These are phyloP conservation scores for Chytriomyces sp. DNA, from an alignment of 192 early-diverging fungal genomes.

Conservation along the genomic window DNA sequence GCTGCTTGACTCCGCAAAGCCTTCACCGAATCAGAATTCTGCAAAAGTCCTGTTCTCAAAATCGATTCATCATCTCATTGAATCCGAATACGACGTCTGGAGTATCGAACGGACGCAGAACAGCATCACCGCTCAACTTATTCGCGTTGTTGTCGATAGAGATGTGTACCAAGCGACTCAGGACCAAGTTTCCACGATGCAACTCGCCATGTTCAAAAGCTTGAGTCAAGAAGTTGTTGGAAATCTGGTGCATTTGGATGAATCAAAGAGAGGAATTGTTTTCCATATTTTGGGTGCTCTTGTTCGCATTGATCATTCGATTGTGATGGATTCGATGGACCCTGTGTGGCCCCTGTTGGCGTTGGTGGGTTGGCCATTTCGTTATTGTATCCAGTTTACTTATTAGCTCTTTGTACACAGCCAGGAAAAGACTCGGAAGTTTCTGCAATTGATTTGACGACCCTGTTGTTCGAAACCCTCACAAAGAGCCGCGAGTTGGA, in stretches of 20 bases:
- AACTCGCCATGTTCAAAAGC: neutral
- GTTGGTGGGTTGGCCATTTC: constrained; percentile 3
- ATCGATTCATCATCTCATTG: neutral
- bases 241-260: neutral
- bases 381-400: neutral
- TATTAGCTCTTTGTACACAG: neutral
- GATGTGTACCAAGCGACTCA: constrained; percentile 23
- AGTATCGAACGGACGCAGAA: neutral
- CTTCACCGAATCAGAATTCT: neutral
- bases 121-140: neutral
- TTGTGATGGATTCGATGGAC: constrained; percentile 18
- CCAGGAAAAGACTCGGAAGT: neutral
- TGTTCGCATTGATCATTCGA: constrained; percentile 23
- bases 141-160: neutral
- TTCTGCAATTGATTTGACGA: constrained; percentile 15
- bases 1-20: neutral
- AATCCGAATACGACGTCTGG: neutral
- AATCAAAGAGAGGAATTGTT: neutral
- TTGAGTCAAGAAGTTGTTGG: neutral
- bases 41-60: neutral
- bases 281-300: constrained; percentile 1
- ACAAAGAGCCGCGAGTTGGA: constrained; percentile 22
- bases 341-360: neutral
- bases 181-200: constrained; percentile 6
- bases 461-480: constrained; percentile 15